Evolutionary conservation across 371 early-diverging fungal species (phyloP).

Genomic region (Smittium mucronatum): DNA sequence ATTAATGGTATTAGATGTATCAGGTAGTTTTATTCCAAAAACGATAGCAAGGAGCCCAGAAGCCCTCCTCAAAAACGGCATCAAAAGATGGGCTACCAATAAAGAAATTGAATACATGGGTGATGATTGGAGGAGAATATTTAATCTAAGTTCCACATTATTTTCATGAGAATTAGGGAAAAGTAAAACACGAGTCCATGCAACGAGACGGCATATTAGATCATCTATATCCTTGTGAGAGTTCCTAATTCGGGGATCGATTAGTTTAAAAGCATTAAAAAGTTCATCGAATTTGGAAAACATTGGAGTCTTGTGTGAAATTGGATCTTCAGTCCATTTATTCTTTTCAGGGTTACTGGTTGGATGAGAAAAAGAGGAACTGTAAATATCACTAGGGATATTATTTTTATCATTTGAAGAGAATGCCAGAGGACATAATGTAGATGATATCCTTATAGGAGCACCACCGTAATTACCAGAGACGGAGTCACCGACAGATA

Average conservation of each 20-base stretch:
- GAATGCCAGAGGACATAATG: slow-evolving; percentile 1
- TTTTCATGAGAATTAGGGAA: background rate
- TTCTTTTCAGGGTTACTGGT: background rate
- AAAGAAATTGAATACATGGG: background rate
- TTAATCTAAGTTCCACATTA: background rate
- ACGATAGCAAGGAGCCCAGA: background rate
- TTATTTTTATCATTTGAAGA: background rate
- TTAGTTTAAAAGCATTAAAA: background rate
- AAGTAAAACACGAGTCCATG: background rate
- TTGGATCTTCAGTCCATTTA: slow-evolving; percentile 12
- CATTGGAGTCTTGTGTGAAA: background rate
- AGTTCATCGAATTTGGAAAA: background rate
- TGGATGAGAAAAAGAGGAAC: background rate
- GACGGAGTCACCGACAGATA: slow-evolving; percentile 33
- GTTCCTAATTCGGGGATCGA: background rate
- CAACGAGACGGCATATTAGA: background rate
- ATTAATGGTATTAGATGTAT: background rate
- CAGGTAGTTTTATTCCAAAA: slow-evolving; percentile 3
- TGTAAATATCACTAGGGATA: background rate
- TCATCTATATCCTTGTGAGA: background rate
- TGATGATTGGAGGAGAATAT: background rate
- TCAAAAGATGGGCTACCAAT: slow-evolving; percentile 10
- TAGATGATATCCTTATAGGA: slow-evolving; percentile 12
- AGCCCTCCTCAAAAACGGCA: slow-evolving; percentile 12
- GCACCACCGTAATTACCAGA: slow-evolving; percentile 30